Evolutionary conservation across 768 basidiomycete genomes (phyloP).

Genomic region (Collybiopsis luxurians): DNA sequence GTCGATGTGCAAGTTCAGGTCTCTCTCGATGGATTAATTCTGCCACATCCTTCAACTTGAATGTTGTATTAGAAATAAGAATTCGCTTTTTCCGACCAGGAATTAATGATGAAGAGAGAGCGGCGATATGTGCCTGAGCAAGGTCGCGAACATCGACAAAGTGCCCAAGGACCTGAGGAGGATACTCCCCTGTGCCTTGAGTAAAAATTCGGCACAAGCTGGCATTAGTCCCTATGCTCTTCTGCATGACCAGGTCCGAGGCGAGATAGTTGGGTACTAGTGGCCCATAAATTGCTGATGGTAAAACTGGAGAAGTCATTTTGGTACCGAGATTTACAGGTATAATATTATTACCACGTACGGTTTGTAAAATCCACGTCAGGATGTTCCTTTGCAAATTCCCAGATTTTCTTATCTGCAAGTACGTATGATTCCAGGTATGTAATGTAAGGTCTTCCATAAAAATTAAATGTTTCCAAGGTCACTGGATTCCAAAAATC

Average conservation of each 20-base stretch:
- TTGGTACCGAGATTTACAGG: too few relatives aligned
- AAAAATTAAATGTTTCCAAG: conserved; percentile 12
- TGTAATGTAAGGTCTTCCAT: not conserved
- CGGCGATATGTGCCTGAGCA: conserved; percentile 8
- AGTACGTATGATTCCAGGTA: conserved; percentile 11
- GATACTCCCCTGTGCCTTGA: too few relatives aligned
- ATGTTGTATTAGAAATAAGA: conserved; percentile 1
- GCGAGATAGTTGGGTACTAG: too few relatives aligned
- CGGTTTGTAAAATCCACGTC: conserved; percentile 14
- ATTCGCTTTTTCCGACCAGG: not conserved
- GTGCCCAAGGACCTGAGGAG: not conserved
- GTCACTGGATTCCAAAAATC: not conserved
- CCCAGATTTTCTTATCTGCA: conserved; percentile 15
- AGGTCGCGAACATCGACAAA: conserved; percentile 12
- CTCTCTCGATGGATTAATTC: not conserved
- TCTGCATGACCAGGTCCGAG: too few relatives aligned
- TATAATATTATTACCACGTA: too few relatives aligned
- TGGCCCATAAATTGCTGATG: too few relatives aligned
- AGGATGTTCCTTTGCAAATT: conserved; percentile 12
- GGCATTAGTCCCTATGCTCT: too few relatives aligned
- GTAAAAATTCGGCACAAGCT: too few relatives aligned
- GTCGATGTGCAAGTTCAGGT: not conserved
- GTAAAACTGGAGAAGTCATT: too few relatives aligned
- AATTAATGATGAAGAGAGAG: conserved; percentile 8
- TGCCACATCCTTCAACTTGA: too few relatives aligned